These are phyloP conservation scores for Candida jianshihensis DNA, from an alignment of 805 yeast species.

Conservation along the genomic window DNA sequence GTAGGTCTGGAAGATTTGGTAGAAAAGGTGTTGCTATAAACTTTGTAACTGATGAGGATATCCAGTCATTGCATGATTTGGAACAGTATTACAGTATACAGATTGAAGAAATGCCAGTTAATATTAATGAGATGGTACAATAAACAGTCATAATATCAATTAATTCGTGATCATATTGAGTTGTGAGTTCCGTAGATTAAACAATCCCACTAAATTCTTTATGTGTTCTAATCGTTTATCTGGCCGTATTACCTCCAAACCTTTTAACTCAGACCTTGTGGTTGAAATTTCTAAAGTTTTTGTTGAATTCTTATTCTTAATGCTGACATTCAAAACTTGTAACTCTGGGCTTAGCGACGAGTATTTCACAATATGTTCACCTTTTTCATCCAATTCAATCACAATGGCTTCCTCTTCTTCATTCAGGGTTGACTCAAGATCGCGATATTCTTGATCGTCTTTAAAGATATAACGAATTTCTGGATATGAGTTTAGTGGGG, in stretches of 20 bases:
- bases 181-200: slow-evolving; percentile 15
- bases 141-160: too few relatives aligned
- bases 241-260: slow-evolving; percentile 6
- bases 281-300: slow-evolving; percentile 19
- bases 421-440: slow-evolving; percentile 4
- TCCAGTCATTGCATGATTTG: slow-evolving; percentile 63
- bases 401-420: slow-evolving; percentile 19
- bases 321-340: slow-evolving; percentile 12
- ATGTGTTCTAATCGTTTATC: slow-evolving; percentile 10
- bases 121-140: slow-evolving; percentile 43
- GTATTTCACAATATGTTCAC: slow-evolving; percentile 7
- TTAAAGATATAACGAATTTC: slow-evolving; percentile 21
- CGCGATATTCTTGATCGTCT: slow-evolving; percentile 19
- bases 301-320: slow-evolving; percentile 18
- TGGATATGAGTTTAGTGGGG: slow-evolving; percentile 14
- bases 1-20: slow-evolving; percentile 98
- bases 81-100: slow-evolving; percentile 69
- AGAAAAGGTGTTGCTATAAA: slow-evolving; percentile 98
- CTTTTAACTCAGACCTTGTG: slow-evolving; percentile 13
- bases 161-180: too few relatives aligned
- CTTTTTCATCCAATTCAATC: slow-evolving; percentile 16
- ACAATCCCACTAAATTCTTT: slow-evolving; percentile 14
- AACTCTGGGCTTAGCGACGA: slow-evolving; percentile 13
- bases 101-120: slow-evolving; percentile 74
- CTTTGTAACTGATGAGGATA: slow-evolving; percentile 79